Conservation (phyloP, 1,139 yeast genomes). For the Saccharomyces hybrid region DNA sequence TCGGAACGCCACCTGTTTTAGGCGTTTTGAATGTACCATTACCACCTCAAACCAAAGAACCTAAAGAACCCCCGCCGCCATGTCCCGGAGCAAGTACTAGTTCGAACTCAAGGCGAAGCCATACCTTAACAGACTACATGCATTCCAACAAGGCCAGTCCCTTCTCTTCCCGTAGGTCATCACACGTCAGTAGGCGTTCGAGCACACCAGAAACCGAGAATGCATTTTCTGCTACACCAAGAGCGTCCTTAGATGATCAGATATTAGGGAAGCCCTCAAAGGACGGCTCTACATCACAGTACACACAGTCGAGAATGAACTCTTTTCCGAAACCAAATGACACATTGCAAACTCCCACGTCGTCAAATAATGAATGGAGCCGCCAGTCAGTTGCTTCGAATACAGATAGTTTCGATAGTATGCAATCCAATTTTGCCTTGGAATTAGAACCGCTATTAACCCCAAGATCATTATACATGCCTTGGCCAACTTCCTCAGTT, state of each 20-base stretch:
- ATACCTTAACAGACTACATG: conserved; percentile 12
- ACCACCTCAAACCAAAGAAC: conserved; percentile 40
- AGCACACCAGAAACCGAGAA: conserved; percentile 13
- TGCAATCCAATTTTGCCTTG: conserved; percentile 9
- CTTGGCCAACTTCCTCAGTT: conserved; percentile 54
- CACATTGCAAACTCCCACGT: neutral
- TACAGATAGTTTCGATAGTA: conserved; percentile 20
- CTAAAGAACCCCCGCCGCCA: conserved; percentile 20
- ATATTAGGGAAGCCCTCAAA: conserved; percentile 12
- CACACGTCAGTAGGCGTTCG: conserved; percentile 10
- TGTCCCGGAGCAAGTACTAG: conserved; percentile 8
- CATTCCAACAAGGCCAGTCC: conserved; percentile 23
- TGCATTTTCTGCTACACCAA: conserved; percentile 6
- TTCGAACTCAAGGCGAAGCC: conserved; percentile 9
- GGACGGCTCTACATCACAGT: conserved; percentile 3
- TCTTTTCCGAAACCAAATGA: neutral
- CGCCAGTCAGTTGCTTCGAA: conserved; percentile 21
- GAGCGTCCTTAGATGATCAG: conserved; percentile 15
- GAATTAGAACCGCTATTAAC: conserved; percentile 49
- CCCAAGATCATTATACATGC: conserved; percentile 62
- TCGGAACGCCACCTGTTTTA: conserved; percentile 13
- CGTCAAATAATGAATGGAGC: conserved; percentile 10
- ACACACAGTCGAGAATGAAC: neutral
- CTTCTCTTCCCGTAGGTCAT: conserved; percentile 25
- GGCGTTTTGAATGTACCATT: conserved; percentile 32